Evolutionary conservation across 2,329 filamentous ascomycete genomes (phyloP).

Genomic region (Sodiomyces alkalinus): DNA sequence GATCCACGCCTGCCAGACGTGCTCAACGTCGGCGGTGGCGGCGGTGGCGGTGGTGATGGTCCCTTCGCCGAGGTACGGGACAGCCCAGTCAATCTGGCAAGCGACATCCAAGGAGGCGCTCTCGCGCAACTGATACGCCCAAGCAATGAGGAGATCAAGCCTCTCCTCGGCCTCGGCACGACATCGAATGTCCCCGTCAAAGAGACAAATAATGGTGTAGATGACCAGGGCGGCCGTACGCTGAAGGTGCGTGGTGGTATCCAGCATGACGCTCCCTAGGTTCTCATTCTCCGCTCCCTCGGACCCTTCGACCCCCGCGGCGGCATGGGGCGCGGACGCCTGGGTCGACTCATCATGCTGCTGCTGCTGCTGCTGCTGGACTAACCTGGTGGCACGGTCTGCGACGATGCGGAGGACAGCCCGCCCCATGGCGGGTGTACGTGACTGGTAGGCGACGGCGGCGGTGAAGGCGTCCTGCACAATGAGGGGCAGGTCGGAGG

Average conservation of each 20-base stretch:
- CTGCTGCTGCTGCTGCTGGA: not conserved
- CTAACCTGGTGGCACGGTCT: not conserved
- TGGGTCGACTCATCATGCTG: too few relatives aligned
- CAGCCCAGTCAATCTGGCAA: not conserved
- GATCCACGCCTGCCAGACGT: conserved; percentile 16
- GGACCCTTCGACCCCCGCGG: too few relatives aligned
- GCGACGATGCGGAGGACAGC: conserved; percentile 1
- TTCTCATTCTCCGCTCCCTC: not conserved
- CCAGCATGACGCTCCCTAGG: conserved; percentile 2
- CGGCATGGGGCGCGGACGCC: too few relatives aligned
- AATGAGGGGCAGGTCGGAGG: conserved; percentile 5
- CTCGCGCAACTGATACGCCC: conserved; percentile 8
- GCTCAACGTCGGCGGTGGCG: too few relatives aligned
- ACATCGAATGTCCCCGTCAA: conserved; percentile 10
- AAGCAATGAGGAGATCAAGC: conserved; percentile 7
- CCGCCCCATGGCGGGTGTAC: conserved; percentile 3
- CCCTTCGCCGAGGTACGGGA: conserved; percentile 3
- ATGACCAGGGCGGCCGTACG: conserved; percentile 11
- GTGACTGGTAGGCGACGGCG: conserved; percentile 2
- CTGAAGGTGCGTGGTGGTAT: conserved; percentile 6
- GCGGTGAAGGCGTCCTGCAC: conserved; percentile 8
- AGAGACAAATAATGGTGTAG: conserved; percentile 11
- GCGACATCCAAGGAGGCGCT: conserved; percentile 6
- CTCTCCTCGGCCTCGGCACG: conserved; percentile 10
- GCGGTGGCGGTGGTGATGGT: conserved; percentile 2